Evolutionary conservation across 139 green algal species (phyloP).

Genomic region (Micractinium conductrix): DNA sequence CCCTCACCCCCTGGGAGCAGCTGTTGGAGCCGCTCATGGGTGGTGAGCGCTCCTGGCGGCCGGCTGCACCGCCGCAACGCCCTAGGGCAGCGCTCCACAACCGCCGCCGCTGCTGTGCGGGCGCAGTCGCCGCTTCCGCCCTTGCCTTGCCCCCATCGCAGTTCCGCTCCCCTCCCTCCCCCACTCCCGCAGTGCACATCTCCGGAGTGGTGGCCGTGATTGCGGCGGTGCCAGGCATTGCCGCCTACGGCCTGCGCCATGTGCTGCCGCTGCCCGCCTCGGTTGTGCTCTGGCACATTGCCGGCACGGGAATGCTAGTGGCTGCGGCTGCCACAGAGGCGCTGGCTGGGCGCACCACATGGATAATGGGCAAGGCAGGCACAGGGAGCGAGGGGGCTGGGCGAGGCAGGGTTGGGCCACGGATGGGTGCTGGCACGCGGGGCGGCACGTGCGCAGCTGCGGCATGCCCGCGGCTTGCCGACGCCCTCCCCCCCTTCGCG

Average conservation of each 20-base stretch:
- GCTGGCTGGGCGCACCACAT: slow-evolving; percentile 46
- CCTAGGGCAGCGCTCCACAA: not conserved
- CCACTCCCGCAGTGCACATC: slow-evolving; percentile 3
- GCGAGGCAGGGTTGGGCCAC: not conserved
- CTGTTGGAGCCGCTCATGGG: not conserved
- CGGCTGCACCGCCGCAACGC: no score
- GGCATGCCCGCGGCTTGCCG: no score
- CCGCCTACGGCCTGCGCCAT: not conserved
- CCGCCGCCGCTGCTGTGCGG: not conserved
- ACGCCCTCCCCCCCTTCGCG: no score
- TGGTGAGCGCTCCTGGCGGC: no score
- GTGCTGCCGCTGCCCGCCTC: slow-evolving; percentile 34
- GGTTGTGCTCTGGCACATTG: slow-evolving; percentile 47
- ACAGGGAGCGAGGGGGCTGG: not conserved
- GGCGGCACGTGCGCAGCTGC: no score
- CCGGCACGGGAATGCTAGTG: slow-evolving; percentile 46
- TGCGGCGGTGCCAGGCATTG: not conserved
- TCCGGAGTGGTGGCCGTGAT: slow-evolving; percentile 37
- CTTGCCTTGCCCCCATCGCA: not conserved
- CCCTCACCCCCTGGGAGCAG: not conserved
- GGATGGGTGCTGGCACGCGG: not conserved
- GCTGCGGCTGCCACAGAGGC: slow-evolving; percentile 46
- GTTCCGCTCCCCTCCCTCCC: not conserved
- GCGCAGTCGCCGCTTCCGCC: not conserved
- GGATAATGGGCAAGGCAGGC: slow-evolving; percentile 62